Evolutionary conservation across 768 basidiomycete genomes (phyloP), one percentile per base, ranked within the genome.

Genomic region (Calocybe gangraenosa): DNA sequence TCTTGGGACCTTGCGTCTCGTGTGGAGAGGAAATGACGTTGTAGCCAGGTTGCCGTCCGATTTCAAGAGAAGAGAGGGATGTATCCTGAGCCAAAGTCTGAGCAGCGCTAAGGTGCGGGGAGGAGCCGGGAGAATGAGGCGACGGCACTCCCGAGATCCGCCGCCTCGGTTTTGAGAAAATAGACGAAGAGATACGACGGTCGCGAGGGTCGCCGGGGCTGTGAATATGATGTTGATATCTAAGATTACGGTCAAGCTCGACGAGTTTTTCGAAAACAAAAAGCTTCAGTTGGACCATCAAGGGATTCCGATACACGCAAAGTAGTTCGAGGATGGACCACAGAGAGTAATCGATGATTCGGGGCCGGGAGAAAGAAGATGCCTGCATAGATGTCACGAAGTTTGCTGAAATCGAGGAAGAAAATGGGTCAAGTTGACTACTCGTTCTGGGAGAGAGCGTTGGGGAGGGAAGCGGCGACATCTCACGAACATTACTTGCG

Each of bases 271-370:
- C 83, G 52, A 77, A 75, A n/a, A 76, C 65, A 47, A 86, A 74
- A 2, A 79, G 63, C 19, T 82, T 81, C 64, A 89, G 70, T 51
- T 86, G 84, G 21, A 84, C 64, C 42, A 75, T 65, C 21, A 90
- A 68, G 0, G 86, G 84, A 31, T 66, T 79, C 14, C 82, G 73
- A 54, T 74, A 77, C 1, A 78, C 70, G 50, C 79, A 84, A 14
- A 84, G 59, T 43, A 85, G 70, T 54, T 87, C 83, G 20, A 88
- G 63, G 21, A 81, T 59, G 2, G 87, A 88, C 86, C 86, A 88
- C 1, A 83, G 66, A 7, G 78, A 64, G 52, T 87, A 89, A 58
- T 90, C 87, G 4, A 86, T 65, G 19, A 84, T 65, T 21, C 84
- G 72, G 2, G 84, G 84, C 33, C 62, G 65, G 21, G 56, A 53